Conservation (phyloP, 192 early-diverging fungal genomes). For the Dimargaris cristalligena region DNA sequence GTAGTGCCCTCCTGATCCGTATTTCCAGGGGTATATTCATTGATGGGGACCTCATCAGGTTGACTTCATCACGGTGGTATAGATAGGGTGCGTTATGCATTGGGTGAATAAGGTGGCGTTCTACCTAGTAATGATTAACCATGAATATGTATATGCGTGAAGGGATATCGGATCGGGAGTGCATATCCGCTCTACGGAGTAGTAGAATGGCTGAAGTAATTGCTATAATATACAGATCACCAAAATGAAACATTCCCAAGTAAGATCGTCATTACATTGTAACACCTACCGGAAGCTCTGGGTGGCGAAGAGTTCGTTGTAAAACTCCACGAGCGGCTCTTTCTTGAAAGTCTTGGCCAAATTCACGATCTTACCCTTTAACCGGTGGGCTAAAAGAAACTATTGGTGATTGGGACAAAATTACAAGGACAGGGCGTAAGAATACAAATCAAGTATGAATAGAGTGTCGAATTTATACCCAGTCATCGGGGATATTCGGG, state of each 20-base stretch:
- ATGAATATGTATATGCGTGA: not conserved
- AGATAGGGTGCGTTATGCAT: not conserved
- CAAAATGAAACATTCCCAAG: too few relatives aligned
- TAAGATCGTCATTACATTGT: too few relatives aligned
- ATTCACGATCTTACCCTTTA: conserved; percentile 49
- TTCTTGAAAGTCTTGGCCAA: conserved; percentile 54
- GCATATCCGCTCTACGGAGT: not conserved
- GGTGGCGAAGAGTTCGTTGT: conserved; percentile 41
- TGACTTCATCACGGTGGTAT: not conserved
- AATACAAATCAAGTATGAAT: too few relatives aligned
- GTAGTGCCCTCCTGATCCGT: conserved; percentile 19
- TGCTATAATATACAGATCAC: not conserved
- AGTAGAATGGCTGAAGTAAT: conserved; percentile 1
- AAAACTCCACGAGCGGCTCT: conserved; percentile 38
- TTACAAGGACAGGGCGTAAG: too few relatives aligned
- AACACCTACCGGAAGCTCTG: conserved; percentile 30
- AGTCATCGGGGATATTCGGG: not conserved
- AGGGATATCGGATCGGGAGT: not conserved
- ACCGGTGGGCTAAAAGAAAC: conserved; percentile 46
- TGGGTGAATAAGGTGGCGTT: not conserved
- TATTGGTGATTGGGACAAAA: conserved; percentile 6
- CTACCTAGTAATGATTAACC: not conserved
- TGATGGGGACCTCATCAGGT: conserved; percentile 11
- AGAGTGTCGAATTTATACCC: too few relatives aligned
- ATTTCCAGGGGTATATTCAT: conserved; percentile 14